These are phyloP conservation scores for Gracilaria caudata DNA, from an alignment of 23 red algal species.

Conservation along the genomic window DNA sequence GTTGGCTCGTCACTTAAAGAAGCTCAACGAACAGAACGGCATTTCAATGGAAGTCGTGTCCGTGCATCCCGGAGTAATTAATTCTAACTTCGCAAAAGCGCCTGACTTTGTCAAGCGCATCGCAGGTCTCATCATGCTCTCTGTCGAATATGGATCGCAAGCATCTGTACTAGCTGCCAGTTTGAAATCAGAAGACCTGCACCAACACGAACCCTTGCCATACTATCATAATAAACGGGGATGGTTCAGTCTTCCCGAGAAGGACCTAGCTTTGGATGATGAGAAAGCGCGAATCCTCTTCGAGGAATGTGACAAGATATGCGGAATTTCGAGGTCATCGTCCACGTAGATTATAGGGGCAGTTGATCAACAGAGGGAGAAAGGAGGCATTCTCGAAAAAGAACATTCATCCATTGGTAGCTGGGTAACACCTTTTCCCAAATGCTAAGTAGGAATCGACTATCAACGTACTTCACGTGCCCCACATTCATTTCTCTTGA, in stretches of 20 bases:
- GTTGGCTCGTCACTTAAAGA: conserved; percentile 19
- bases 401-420: no score
- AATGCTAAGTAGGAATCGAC: no score
- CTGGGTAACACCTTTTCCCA: no score
- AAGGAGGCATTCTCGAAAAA: background rate
- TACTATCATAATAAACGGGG: conserved; percentile 32
- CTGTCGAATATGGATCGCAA: background rate
- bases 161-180: conserved; percentile 1
- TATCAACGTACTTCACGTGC: no score
- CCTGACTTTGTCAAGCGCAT: background rate
- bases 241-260: background rate
- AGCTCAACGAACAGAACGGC: background rate
- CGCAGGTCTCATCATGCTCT: background rate
- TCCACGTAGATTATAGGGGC: background rate
- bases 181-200: background rate
- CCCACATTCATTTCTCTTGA: no score
- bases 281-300: background rate
- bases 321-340: background rate
- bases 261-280: conserved; percentile 17
- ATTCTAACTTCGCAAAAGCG: conserved; percentile 11
- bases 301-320: conserved; percentile 11
- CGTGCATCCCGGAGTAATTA: conserved; percentile 23
- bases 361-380: background rate
- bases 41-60: conserved; percentile 17
- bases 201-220: background rate